Evolutionary conservation across 805 yeast species (phyloP).

Genomic region (Ogataea sp.): DNA sequence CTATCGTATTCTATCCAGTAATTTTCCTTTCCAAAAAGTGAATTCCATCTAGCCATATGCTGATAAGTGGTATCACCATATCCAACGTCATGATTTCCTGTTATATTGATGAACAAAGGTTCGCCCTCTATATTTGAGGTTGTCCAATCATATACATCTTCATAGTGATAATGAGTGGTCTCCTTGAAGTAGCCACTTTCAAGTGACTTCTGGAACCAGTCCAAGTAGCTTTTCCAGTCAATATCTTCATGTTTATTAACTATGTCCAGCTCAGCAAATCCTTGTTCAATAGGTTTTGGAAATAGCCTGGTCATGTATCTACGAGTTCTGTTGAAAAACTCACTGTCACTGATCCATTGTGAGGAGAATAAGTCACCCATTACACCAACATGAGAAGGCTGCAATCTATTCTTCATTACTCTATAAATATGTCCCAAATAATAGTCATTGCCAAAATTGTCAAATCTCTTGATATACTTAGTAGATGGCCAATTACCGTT

Average conservation of each 20-base stretch:
- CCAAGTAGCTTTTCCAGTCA: constrained; percentile 43
- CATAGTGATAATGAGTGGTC: constrained; percentile 36
- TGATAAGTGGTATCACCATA: constrained; percentile 94
- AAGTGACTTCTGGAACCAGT: constrained; percentile 22
- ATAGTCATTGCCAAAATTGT: constrained; percentile 83
- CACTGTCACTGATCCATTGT: constrained; percentile 90
- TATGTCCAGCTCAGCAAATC: constrained; percentile 39
- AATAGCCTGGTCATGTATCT: constrained; percentile 68
- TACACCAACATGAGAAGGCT: constrained; percentile 78
- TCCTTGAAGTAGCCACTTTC: constrained; percentile 22
- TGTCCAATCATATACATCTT: constrained; percentile 64
- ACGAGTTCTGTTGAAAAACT: constrained; percentile 71
- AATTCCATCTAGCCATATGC: constrained; percentile 72
- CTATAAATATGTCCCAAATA: constrained; percentile 78
- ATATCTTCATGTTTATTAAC: constrained; percentile 41
- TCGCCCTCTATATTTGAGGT: constrained; percentile 29
- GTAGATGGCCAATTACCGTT: constrained; percentile 78
- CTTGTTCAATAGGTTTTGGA: constrained; percentile 46
- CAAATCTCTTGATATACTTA: constrained; percentile 64
- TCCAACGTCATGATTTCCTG: constrained; percentile 96
- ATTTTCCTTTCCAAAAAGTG: constrained; percentile 77
- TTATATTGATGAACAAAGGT: constrained; percentile 71
- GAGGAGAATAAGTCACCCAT: constrained; percentile 91
- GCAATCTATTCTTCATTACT: constrained; percentile 51
- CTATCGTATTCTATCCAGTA: constrained; percentile 65